Evolutionary conservation across 1,284 basidiomycete species (phyloP).

Genomic region (Ganoderma lingzhi): DNA sequence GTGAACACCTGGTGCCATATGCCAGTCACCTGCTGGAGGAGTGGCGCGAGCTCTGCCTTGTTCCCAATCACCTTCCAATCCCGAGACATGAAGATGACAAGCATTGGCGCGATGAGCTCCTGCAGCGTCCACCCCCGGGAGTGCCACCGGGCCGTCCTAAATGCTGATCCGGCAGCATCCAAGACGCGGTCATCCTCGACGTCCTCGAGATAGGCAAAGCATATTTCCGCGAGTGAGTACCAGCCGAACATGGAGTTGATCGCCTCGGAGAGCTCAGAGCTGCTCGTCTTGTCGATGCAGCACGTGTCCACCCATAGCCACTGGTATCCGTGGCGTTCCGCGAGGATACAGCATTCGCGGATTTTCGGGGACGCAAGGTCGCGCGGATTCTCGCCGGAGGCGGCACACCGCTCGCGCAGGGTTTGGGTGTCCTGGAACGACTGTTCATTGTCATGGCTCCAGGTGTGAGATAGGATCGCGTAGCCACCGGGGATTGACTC

Average conservation of each 20-base stretch:
- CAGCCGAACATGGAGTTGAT: constrained; percentile 8
- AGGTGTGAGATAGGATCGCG: constrained; percentile 10
- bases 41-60: neutral
- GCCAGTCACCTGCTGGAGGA: neutral
- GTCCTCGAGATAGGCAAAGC: constrained; percentile 4
- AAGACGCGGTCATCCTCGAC: neutral
- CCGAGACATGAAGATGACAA: neutral
- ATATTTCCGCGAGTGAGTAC: neutral
- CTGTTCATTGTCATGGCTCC: neutral
- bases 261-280: constrained; percentile 4
- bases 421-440: constrained; percentile 1
- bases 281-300: constrained; percentile 11
- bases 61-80: neutral
- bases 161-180: neutral
- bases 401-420: neutral
- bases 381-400: neutral
- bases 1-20: neutral
- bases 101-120: neutral
- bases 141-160: neutral
- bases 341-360: constrained; percentile 10
- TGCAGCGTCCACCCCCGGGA: neutral
- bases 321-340: constrained; percentile 4
- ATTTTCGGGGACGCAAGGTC: neutral
- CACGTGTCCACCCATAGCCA: constrained; percentile 8
- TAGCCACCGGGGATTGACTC: constrained; percentile 4